These are phyloP conservation scores for Excoecaria agallocha DNA, from an alignment of 345 rosid genomes.

Conservation along the genomic window DNA sequence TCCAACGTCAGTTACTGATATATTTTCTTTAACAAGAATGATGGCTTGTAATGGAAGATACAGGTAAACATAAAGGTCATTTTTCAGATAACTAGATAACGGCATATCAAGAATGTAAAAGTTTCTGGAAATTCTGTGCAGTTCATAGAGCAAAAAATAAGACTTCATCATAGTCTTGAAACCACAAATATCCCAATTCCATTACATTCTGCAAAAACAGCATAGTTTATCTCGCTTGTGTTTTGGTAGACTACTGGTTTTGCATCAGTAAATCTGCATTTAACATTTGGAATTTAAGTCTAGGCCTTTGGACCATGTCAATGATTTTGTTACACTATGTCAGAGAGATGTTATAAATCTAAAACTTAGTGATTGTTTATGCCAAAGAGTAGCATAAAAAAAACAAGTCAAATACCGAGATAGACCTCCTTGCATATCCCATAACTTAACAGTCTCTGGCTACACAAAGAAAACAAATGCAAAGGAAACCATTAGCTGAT, in stretches of 20 bases:
- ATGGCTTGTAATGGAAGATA: neutral
- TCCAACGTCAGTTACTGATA: too few relatives aligned
- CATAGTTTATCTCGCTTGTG: neutral
- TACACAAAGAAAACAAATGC: slow-evolving; percentile 17
- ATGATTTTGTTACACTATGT: neutral
- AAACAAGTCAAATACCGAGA: slow-evolving; percentile 47
- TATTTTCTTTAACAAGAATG: neutral
- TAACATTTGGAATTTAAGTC: neutral
- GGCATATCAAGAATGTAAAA: neutral
- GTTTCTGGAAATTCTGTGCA: neutral
- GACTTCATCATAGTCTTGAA: neutral
- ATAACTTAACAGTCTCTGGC: slow-evolving; percentile 90
- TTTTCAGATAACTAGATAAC: neutral
- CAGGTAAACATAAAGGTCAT: neutral
- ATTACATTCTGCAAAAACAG: neutral
- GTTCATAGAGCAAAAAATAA: too few relatives aligned
- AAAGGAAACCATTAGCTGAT: neutral
- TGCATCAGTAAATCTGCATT: neutral
- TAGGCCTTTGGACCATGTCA: neutral
- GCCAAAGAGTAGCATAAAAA: neutral
- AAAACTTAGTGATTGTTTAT: neutral
- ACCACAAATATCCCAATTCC: neutral
- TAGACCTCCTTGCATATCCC: slow-evolving; percentile 86
- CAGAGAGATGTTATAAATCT: neutral
- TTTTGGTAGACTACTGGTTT: neutral